Base-by-base conservation (phyloP, 169 alveolate genomes). In the Toxoplasma gondii region DNA sequence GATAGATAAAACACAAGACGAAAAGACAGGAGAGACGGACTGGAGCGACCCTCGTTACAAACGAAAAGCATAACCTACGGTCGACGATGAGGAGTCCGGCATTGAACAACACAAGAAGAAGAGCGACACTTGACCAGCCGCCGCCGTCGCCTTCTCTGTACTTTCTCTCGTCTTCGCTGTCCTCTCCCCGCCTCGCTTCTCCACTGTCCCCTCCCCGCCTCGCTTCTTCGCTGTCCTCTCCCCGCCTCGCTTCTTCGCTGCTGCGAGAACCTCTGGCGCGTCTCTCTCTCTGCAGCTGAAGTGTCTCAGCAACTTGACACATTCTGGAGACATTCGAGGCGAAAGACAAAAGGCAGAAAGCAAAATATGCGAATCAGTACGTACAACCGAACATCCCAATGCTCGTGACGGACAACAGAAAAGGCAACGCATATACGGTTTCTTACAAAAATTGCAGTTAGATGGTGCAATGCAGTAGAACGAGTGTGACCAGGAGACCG, bases 41-140 rank as follows among this genome's bases (percentile, higher is more conserved):
- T 19, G 74, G 74, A 27, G 29, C 7, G 74, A 64, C 74, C 7
- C 34, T 12, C 74, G 22, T 49, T 12, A 64, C 34, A 27, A 64
- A 53, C 67, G 67, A 64, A 16, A 16, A 31, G 29, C n/a, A 22
- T 1, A 64, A 97, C 70, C 96, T 97, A 91, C 96, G 97, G 96
- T 97, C 98, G 74, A 97, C 96, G 64, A 97, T 92, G 82, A 97
- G 96, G 90, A 97, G 95, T 12, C 97, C 97, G 39, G 97, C 92
- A 94, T 96, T 96, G 80, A 96, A 86, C 70, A 95, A 45, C 1
- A 38, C 45, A 4, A 78, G 86, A 78, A 38, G 49, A n/a, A 78
- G 45, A 19, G 86, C 86, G 45, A 78, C 86, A 38, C 4, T n/a
- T 1, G 86, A 27, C 86, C 86, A 78, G 27, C 86, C 74, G 74